Conservation (phyloP, 2,329 filamentous ascomycete genomes). For the Cladosporium sp. region DNA sequence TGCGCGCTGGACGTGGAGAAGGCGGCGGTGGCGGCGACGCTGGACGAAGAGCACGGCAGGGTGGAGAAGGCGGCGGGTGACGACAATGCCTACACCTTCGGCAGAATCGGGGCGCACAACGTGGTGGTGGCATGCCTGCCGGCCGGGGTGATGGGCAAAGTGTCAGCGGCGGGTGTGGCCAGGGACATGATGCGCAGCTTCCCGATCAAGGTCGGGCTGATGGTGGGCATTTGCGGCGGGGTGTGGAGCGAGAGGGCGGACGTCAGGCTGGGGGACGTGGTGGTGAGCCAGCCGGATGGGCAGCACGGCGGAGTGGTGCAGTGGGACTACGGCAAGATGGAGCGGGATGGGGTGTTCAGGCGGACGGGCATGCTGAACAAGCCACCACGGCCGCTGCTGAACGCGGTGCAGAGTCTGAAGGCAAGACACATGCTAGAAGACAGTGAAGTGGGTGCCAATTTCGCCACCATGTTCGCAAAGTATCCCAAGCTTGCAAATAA, state of each 20-base stretch:
- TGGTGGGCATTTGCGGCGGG: conserved; percentile 17
- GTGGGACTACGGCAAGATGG: conserved; percentile 23
- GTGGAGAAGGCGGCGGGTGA: not conserved
- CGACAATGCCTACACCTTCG: conserved; percentile 22
- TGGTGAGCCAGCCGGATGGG: conserved; percentile 21
- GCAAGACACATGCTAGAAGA: not conserved
- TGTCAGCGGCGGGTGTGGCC: conserved; percentile 19
- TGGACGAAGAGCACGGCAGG: conserved; percentile 22
- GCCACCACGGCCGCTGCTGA: conserved; percentile 10
- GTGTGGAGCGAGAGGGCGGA: conserved; percentile 15
- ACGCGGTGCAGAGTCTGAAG: conserved; percentile 14
- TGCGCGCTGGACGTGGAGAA: conserved; percentile 23
- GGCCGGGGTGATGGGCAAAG: conserved; percentile 17
- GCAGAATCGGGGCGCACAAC: conserved; percentile 23
- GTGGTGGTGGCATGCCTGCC: conserved; percentile 24
- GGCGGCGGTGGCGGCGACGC: conserved; percentile 17
- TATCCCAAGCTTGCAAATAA: not conserved
- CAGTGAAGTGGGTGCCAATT: not conserved
- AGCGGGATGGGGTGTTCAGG: not conserved
- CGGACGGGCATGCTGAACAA: conserved; percentile 10
- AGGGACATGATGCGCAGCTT: conserved; percentile 20
- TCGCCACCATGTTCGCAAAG: not conserved
- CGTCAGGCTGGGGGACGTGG: conserved; percentile 28
- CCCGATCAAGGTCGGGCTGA: conserved; percentile 14
- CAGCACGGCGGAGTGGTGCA: conserved; percentile 25